phyloP scores from a whole-genome alignment of 768 basidiomycete species.

The Hygrophorus pudorinus region DNA sequence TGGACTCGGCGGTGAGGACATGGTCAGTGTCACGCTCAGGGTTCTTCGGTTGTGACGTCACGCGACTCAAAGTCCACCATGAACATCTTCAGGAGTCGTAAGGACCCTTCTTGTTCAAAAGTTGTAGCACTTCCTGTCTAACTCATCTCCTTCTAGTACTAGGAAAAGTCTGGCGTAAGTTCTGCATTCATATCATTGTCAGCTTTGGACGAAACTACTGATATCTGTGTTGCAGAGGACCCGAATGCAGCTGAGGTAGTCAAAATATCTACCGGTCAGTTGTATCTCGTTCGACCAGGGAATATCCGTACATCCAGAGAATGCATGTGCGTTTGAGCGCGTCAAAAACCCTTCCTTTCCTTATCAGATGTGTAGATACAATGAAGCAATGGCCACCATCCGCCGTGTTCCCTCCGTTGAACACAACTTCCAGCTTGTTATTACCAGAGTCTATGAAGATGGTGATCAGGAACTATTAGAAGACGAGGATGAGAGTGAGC shows the following conservation, averaged over 20 bases:
- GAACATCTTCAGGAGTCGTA: constrained; percentile 81
- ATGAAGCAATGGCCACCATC: constrained; percentile 91
- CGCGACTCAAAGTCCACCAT: constrained; percentile 19
- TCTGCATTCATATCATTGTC: constrained; percentile 3
- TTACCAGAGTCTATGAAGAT: constrained; percentile 95
- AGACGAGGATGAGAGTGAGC: constrained; percentile 83
- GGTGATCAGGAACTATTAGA: constrained; percentile 92
- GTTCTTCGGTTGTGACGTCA: constrained; percentile 1
- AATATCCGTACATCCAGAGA: constrained; percentile 87
- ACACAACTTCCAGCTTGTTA: constrained; percentile 83
- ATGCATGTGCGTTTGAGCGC: constrained; percentile 72
- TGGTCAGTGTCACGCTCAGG: not conserved
- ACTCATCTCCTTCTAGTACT: constrained; percentile 46
- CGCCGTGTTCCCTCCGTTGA: constrained; percentile 69
- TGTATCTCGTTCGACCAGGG: constrained; percentile 86
- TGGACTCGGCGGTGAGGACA: too few relatives aligned
- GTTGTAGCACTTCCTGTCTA: constrained; percentile 7
- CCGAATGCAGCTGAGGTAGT: constrained; percentile 92
- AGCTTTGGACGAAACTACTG: constrained; percentile 8
- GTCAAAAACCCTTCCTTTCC: not conserved
- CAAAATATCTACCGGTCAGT: constrained; percentile 84
- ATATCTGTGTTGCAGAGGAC: constrained; percentile 52
- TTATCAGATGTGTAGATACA: constrained; percentile 51
- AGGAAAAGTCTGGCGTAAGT: constrained; percentile 92
- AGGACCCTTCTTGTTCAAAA: constrained; percentile 22